These are phyloP conservation scores for Trifolium repens DNA, from an alignment of 306 rosid species.

Conservation along the genomic window DNA sequence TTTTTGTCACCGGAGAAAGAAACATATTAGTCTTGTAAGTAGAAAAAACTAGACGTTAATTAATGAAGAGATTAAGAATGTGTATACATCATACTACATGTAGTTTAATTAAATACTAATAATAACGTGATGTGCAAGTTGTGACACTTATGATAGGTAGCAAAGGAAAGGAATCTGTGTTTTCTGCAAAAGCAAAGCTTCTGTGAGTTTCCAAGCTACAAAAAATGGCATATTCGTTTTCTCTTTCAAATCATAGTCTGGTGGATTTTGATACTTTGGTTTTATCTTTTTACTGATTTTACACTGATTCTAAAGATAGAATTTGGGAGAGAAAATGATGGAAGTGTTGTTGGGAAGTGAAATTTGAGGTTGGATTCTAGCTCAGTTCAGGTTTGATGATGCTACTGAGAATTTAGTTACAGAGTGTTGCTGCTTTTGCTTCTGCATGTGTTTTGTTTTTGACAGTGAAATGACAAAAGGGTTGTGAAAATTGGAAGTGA, in stretches of 20 bases:
- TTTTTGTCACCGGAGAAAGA: no score
- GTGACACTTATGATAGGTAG: constrained; percentile 38
- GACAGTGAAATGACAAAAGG: constrained; percentile 53
- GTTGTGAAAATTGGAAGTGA: constrained; percentile 26
- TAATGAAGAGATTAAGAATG: constrained; percentile 36
- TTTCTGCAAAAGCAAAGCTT: constrained; percentile 55
- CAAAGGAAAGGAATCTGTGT: constrained; percentile 43
- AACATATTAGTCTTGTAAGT: constrained; percentile 29
- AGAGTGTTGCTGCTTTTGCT: neutral
- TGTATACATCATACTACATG: constrained; percentile 15
- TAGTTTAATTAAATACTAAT: neutral
- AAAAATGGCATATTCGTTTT: constrained; percentile 53
- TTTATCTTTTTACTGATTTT: constrained; percentile 23
- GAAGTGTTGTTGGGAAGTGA: constrained; percentile 49
- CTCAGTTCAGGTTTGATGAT: constrained; percentile 31
- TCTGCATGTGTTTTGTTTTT: constrained; percentile 5
- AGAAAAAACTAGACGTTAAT: constrained; percentile 35
- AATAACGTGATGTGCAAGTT: constrained; percentile 41
- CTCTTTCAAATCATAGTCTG: constrained; percentile 32
- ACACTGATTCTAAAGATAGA: constrained; percentile 66
- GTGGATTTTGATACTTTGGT: constrained; percentile 1
- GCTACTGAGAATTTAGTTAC: constrained; percentile 38
- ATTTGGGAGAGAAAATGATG: constrained; percentile 36
- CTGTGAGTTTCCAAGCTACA: constrained; percentile 63
- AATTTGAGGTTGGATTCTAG: constrained; percentile 37